Evolutionary conservation across 306 rosid genomes (phyloP).

Genomic region (Castanea mollissima): DNA sequence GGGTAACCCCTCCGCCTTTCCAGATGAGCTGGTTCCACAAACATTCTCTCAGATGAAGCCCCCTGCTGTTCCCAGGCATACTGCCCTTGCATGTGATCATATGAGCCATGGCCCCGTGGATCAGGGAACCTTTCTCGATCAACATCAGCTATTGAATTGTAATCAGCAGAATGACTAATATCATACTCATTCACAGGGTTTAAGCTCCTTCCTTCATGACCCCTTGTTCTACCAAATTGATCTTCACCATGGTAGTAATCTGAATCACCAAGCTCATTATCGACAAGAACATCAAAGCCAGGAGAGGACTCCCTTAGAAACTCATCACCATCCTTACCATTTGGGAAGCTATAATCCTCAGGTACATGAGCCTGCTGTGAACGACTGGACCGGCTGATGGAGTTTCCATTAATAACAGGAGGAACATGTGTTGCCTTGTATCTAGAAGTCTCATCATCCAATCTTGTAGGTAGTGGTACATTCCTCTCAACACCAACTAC

Average conservation of each 20-base stretch:
- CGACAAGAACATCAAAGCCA: conserved; percentile 99
- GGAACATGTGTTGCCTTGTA: conserved; percentile 33
- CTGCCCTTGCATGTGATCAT: conserved; percentile 67
- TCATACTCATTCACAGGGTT: conserved; percentile 71
- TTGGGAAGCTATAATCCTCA: conserved; percentile 68
- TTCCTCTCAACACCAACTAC: conserved; percentile 47
- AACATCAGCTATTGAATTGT: conserved; percentile 58
- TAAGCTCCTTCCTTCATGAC: conserved; percentile 64
- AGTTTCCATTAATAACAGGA: conserved; percentile 50
- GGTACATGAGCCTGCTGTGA: conserved; percentile 44
- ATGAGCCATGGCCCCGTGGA: conserved; percentile 55
- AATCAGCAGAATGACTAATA: conserved; percentile 58
- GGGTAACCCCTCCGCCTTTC: conserved; percentile 54
- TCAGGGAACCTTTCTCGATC: conserved; percentile 59
- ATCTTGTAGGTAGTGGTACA: conserved; percentile 29
- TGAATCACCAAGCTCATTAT: conserved; percentile 77
- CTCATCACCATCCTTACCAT: conserved; percentile 89
- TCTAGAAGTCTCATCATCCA: conserved; percentile 49
- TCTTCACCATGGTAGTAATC: conserved; percentile 77
- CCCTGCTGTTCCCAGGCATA: conserved; percentile 77
- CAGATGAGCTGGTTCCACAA: conserved; percentile 44
- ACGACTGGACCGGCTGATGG: conserved; percentile 40
- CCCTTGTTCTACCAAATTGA: conserved; percentile 65
- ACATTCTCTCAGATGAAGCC: conserved; percentile 50
- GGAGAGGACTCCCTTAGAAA: conserved; percentile 90